Base-by-base conservation (phyloP, 2,329 filamentous ascomycete genomes). In the Clonostachys chloroleuca region DNA sequence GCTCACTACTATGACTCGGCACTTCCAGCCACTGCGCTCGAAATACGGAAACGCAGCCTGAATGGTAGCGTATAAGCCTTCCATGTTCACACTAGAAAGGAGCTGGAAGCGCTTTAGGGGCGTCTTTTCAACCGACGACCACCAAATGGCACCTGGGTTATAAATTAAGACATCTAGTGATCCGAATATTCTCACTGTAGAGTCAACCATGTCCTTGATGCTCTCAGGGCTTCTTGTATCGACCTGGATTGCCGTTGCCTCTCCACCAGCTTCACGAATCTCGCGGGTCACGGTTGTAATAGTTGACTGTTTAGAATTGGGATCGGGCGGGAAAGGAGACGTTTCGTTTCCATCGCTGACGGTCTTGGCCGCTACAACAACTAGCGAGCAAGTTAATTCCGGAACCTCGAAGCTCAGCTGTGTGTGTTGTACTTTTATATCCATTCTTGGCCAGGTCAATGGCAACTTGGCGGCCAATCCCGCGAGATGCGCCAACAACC, bases 111-210 rank as follows among this genome's bases (percentile, higher is more conserved):
- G 78, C 64, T 86, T 87, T 53, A 86, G 70, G 0, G 87, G 84
- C 0, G 88, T 92, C 42, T 83, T 78, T 45, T 83, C 77, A 0
- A 95, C 81, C 2, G 85, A 78, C 0, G 85, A 79, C 88, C 89
- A 92, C 84, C 86, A 94, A 54, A 95, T 91, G 4, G 89, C 89
- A 39, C 89, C 89, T 0, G 85, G 84, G 62, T 94, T 95, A 72
- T 95, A 95, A 43, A 94, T 65, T 3, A 95, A 67, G 1, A 86
- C 84, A 60, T 94, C 88, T 5, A 95, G 70, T 18, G 77, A 78
- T 40, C 76, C 75, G 56, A 86, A 85, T 5, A 64, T 70, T 56
- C 80, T 30, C 24, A 87, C 66, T 0, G 84, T 84, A 47, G 74
- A 63, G 18, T 76, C 61, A 4, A 92, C 68, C 39, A 92, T 73